Evolutionary conservation across 257 asterid species (phyloP).

Genomic region (Anisodus tanguticus): DNA sequence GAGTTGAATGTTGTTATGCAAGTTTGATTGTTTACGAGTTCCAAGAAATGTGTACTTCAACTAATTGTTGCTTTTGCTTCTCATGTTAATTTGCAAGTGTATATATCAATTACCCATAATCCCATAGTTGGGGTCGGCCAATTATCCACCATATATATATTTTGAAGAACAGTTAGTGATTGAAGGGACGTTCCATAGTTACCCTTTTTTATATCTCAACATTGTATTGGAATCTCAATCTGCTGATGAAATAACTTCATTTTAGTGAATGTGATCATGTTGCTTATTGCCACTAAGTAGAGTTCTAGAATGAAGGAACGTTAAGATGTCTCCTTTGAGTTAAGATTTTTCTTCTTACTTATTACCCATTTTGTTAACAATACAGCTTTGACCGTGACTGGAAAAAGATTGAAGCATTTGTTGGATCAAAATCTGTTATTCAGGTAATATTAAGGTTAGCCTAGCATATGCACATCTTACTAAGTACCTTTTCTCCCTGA

Average conservation of each 20-base stretch:
- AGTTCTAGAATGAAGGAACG: background rate
- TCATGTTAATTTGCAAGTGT: background rate
- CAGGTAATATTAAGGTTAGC: conserved; percentile 55
- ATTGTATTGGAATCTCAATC: background rate
- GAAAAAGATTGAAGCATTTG: conserved; percentile 95
- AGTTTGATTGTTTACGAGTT: background rate
- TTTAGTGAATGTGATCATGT: background rate
- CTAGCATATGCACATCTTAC: conserved; percentile 15
- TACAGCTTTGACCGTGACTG: conserved; percentile 92
- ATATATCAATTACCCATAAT: background rate
- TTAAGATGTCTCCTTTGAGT: background rate
- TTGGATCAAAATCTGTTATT: conserved; percentile 89
- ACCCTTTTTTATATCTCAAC: background rate
- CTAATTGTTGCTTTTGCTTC: background rate
- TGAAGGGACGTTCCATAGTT: background rate
- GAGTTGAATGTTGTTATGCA: background rate
- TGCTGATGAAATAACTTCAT: conserved; percentile 14
- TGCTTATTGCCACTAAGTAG: background rate
- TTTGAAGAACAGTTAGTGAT: background rate
- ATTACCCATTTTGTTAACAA: background rate
- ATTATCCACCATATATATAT: background rate
- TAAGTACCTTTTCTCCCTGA: background rate
- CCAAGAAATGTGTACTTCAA: background rate
- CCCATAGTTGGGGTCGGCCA: background rate
- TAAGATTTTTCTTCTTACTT: background rate